Conservation (phyloP, 805 yeast species). For the Teunomyces lycoperdinae region DNA sequence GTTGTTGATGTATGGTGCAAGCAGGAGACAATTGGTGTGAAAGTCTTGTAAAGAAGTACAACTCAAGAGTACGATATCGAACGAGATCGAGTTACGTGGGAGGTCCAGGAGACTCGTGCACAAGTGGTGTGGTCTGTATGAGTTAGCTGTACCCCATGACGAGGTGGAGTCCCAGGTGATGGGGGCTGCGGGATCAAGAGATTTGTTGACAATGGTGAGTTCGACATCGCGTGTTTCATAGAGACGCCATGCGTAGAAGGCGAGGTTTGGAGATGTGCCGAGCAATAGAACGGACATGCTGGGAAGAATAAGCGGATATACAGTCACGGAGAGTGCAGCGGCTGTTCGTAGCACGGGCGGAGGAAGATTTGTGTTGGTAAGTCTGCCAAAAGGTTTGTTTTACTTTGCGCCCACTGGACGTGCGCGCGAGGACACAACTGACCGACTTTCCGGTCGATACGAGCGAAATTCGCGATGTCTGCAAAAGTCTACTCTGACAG, state of each 20-base stretch:
- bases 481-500: not conserved
- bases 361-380: not conserved
- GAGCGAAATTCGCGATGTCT: not conserved
- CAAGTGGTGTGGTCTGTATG: conserved; percentile 16
- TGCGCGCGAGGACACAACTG: not conserved
- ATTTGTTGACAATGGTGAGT: conserved; percentile 39
- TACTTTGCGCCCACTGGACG: not conserved
- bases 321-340: not conserved
- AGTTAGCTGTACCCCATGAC: conserved; percentile 6
- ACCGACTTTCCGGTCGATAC: not conserved
- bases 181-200: conserved; percentile 11
- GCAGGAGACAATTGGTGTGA: conserved; percentile 24
- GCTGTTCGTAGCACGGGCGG: not conserved
- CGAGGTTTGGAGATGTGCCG: conserved; percentile 57
- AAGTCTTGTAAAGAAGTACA: conserved; percentile 38
- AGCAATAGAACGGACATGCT: conserved; percentile 3
- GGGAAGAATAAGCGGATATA: not conserved
- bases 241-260: conserved; percentile 59
- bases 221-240: conserved; percentile 40
- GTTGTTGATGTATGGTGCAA: conserved; percentile 23
- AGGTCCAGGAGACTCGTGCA: conserved; percentile 12
- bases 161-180: conserved; percentile 17
- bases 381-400: not conserved
- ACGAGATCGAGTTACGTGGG: conserved; percentile 16
- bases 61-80: conserved; percentile 35